Evolutionary conservation across 2,329 filamentous ascomycete genomes (phyloP).

Genomic region (Anthostomella pinea): DNA sequence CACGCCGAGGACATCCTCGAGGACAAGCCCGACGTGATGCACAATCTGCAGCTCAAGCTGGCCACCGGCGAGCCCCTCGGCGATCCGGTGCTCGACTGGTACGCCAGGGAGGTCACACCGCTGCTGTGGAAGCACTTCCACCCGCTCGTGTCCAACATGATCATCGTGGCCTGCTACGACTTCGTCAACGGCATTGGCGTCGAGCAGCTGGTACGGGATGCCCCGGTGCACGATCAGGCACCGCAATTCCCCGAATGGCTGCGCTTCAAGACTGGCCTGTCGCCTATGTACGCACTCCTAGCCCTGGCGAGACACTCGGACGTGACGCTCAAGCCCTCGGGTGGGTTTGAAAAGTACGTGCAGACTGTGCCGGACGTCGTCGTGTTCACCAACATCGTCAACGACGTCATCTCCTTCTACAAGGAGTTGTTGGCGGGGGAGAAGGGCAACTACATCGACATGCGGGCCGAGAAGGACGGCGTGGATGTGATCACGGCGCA

Average conservation of each 20-base stretch:
- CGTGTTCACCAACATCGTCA: conserved; percentile 9
- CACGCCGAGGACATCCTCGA: conserved; percentile 11
- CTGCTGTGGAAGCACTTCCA: conserved; percentile 7
- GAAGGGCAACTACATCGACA: conserved; percentile 11
- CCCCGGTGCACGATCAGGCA: conserved; percentile 1
- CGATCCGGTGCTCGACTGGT: conserved; percentile 10
- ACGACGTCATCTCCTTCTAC: conserved; percentile 14
- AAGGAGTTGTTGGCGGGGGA: conserved; percentile 9
- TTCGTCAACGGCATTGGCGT: conserved; percentile 7
- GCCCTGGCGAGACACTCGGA: conserved; percentile 5
- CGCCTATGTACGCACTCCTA: conserved; percentile 10
- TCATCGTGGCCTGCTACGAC: conserved; percentile 10
- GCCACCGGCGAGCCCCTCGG: conserved; percentile 3
- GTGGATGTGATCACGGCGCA: neutral
- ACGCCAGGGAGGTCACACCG: conserved; percentile 6
- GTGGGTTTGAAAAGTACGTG: conserved; percentile 1
- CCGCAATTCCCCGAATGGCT: conserved; percentile 8
- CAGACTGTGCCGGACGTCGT: conserved; percentile 8
- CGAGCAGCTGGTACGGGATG: conserved; percentile 2
- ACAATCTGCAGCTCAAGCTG: conserved; percentile 3
- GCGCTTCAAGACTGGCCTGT: conserved; percentile 12
- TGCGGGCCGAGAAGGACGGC: conserved; percentile 8
- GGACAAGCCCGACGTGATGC: conserved; percentile 6
- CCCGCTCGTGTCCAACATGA: conserved; percentile 12
- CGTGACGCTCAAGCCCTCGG: neutral